A percentile compares a stretch with the other conserved stretches of the same genome.
Evolutionary conservation across 208 protist species (phyloP).

Genomic region (Trichomonas gallinae): DNA sequence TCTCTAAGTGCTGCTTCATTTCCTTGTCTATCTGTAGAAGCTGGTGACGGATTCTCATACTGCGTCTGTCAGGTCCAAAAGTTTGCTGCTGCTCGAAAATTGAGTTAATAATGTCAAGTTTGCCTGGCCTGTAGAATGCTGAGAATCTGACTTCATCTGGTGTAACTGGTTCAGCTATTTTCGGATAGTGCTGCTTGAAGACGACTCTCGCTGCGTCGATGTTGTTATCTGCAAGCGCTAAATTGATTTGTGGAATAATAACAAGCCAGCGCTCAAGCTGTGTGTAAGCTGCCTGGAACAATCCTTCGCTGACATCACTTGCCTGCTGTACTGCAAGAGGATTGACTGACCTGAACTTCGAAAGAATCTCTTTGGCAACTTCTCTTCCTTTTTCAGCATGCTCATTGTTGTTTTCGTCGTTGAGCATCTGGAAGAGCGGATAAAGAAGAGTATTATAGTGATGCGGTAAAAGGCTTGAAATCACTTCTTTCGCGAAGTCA

Average conservation of each 20-base stretch:
- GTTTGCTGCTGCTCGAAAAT: not conserved
- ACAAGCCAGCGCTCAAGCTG: not conserved
- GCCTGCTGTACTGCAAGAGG: not conserved
- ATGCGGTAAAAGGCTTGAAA: not conserved
- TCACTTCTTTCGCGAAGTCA: not conserved
- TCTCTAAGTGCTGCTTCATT: not conserved
- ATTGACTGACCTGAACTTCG: not conserved
- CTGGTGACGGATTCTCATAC: not conserved
- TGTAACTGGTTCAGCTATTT: not conserved
- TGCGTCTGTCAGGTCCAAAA: not conserved
- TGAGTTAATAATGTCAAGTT: not conserved
- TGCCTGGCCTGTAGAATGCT: not conserved
- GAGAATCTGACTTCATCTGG: not conserved
- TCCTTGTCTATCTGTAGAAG: not conserved
- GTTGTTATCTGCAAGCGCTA: not conserved
- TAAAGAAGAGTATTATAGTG: not conserved
- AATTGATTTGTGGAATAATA: not conserved
- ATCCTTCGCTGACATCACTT: not conserved
- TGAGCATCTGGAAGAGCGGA: not conserved
- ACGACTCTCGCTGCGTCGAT: not conserved
- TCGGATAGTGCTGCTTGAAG: not conserved
- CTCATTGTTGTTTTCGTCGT: not conserved
- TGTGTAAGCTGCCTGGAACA: not conserved
- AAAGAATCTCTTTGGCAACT: not conserved
- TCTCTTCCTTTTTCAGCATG: not conserved